Percentiles rank a stretch among this genome's conserved stretches.
Conservation (phyloP, 345 rosid genomes). For the Sisymbrium altissimum region DNA sequence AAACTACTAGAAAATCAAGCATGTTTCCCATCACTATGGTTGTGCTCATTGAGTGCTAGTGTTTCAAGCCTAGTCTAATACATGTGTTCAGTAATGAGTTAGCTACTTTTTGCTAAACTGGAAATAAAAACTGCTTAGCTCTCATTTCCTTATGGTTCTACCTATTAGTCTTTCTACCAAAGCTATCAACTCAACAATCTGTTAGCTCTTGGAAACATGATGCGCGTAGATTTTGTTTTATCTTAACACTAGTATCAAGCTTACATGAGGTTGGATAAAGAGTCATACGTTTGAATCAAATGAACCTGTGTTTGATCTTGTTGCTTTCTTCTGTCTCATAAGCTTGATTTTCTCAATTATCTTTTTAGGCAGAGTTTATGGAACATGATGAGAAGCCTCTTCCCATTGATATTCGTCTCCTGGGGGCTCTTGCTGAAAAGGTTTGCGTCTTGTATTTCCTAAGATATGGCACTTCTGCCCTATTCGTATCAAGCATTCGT, state of each 20-base stretch:
- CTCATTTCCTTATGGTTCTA: slow-evolving; percentile 1
- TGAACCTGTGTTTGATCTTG: slow-evolving; percentile 1
- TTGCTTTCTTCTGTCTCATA: slow-evolving; percentile 19
- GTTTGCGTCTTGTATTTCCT: slow-evolving; percentile 39
- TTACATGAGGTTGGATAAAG: not conserved
- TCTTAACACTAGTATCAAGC: not conserved
- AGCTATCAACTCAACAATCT: slow-evolving; percentile 2
- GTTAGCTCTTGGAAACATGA: slow-evolving; percentile 2
- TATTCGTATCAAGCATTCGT: not conserved
- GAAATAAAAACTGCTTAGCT: slow-evolving; percentile 8
- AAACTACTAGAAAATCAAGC: slow-evolving; percentile 1
- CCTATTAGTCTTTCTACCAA: slow-evolving; percentile 3
- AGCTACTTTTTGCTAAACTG: slow-evolving; percentile 7
- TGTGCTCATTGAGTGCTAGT: slow-evolving; percentile 14
- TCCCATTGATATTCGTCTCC: slow-evolving; percentile 97
- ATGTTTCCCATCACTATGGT: slow-evolving; percentile 4
- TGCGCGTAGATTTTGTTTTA: not conserved
- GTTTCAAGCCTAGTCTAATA: slow-evolving; percentile 25
- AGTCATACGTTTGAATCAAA: slow-evolving; percentile 2
- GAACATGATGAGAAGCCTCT: slow-evolving; percentile 98
- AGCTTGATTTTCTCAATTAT: slow-evolving; percentile 11
- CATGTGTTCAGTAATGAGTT: not conserved
- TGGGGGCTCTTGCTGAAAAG: slow-evolving; percentile 99
- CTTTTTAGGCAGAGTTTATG: slow-evolving; percentile 96
- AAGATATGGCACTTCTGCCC: slow-evolving; percentile 8